Evolutionary conservation across 2,329 filamentous ascomycete genomes (phyloP), one percentile per base, ranked within the genome.

Genomic region (Lasiodiplodia citricola): DNA sequence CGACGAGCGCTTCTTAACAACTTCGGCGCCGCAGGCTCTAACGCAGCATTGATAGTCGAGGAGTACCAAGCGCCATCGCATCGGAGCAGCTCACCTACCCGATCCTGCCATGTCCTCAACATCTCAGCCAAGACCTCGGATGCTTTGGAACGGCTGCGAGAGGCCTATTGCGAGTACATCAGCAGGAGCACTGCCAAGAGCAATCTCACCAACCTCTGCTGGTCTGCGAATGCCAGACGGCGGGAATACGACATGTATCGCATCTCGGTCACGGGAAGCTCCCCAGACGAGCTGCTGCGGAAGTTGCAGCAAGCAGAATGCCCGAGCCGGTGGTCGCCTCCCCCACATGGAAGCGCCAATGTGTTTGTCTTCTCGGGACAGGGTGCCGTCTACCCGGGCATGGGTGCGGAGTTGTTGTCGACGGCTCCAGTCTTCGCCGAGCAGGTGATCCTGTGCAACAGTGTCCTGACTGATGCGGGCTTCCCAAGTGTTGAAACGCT

Each of bases 1-100:
- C 44, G 70, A 5, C 25, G 58, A 35, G 58, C 58, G 1, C 25
- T 63, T 1, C 69, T 77, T 23, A 76, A 75, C 60, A 75, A 70
- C 54, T 75, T 75, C 50, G 74, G 74, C 3, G 74, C 74, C 16
- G 52, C 67, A 2, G 74, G 74, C 2, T 68, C 58, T 31, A 77
- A 76, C 52, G 71, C 74, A 3, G 37, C 70, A 0, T 57, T 76
- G 54, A 35, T 74, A 3, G 21, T 68, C 2, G 47, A 54, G 14
- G 50, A 66, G 28, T 51, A 23, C 50, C 18, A 18, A 6, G 18
- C 41, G 4, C 31, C 23, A 23, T n/a, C 21, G 11, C 6, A 7
- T 16, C 11, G 3, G 18, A 2, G 18, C 25, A 6, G 5, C 16
- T 8, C 18, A 1, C 25, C 8, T 3, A 2, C 58, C 2, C 41